A percentile compares a stretch with the other conserved stretches of the same genome.
These are phyloP conservation scores for Flaveria trinervia DNA, from an alignment of 129 eudicot species.

Conservation along the genomic window DNA sequence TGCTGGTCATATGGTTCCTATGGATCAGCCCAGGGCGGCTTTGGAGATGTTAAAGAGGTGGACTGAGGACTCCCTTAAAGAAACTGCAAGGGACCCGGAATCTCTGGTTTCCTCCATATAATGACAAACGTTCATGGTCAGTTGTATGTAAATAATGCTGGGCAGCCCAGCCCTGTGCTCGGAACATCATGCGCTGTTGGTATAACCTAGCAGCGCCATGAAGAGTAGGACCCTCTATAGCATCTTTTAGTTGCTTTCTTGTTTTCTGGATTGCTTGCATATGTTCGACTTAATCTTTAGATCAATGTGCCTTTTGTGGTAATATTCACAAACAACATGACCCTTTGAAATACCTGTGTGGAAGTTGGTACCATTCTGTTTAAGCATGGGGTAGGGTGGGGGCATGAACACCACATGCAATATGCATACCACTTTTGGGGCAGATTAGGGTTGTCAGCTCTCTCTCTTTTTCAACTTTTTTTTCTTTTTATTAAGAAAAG, in stretches of 20 bases:
- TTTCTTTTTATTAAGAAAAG: too few species aligned
- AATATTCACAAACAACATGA: not conserved
- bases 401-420: too few species aligned
- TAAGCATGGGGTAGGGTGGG: too few species aligned
- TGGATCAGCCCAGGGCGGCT: conserved; percentile 82
- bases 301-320: not conserved
- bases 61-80: conserved; percentile 38
- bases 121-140: conserved; percentile 3
- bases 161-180: not conserved
- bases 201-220: not conserved
- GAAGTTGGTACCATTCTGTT: too few species aligned
- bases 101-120: conserved; percentile 16
- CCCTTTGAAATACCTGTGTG: not conserved
- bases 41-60: conserved; percentile 69
- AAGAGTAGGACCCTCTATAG: conserved; percentile 9
- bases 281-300: not conserved
- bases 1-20: conserved; percentile 85
- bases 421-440: too few species aligned
- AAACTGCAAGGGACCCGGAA: conserved; percentile 13
- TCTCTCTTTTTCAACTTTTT: too few species aligned
- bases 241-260: conserved; percentile 7
- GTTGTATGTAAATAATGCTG: conserved; percentile 26
- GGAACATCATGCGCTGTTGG: not conserved
- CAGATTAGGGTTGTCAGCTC: too few species aligned
- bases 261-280: not conserved